These are phyloP conservation scores for Crassisporium funariophilum DNA, from an alignment of 768 basidiomycete genomes.

Conservation along the genomic window DNA sequence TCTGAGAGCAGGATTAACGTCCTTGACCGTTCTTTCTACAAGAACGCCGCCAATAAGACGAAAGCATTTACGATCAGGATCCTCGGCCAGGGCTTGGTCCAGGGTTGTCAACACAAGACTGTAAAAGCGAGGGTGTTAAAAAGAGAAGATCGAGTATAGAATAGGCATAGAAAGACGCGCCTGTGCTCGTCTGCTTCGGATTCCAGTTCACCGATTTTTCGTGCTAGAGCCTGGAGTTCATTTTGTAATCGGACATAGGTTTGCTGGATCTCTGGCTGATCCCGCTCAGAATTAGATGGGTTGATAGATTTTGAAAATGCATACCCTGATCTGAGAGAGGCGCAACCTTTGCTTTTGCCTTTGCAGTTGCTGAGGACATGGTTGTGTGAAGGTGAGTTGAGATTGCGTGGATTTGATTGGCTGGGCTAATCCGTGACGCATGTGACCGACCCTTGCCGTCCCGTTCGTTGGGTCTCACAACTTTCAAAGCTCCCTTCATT, in stretches of 20 bases:
- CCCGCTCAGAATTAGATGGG: slow-evolving; percentile 35
- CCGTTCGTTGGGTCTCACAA: slow-evolving; percentile 31
- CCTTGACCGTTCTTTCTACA: slow-evolving; percentile 93
- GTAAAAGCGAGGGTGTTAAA: slow-evolving; percentile 6
- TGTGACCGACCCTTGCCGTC: slow-evolving; percentile 34
- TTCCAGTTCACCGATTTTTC: slow-evolving; percentile 96
- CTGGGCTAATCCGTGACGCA: slow-evolving; percentile 23
- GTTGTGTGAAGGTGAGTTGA: slow-evolving; percentile 22
- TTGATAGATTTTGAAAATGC: slow-evolving; percentile 18
- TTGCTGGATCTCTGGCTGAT: slow-evolving; percentile 81
- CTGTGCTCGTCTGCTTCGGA: slow-evolving; percentile 94
- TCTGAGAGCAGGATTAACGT: slow-evolving; percentile 87
- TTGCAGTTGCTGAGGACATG: slow-evolving; percentile 54
- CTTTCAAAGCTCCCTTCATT: slow-evolving; percentile 26
- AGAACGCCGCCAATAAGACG: slow-evolving; percentile 94
- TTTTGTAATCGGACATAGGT: slow-evolving; percentile 80
- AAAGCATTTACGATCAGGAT: slow-evolving; percentile 94
- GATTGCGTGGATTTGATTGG: slow-evolving; percentile 50
- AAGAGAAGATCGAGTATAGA: background rate
- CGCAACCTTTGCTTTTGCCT: slow-evolving; percentile 59
- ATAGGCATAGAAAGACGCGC: slow-evolving; percentile 52
- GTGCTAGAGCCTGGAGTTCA: slow-evolving; percentile 88
- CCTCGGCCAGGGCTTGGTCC: slow-evolving; percentile 75
- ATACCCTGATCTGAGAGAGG: slow-evolving; percentile 74
- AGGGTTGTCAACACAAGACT: slow-evolving; percentile 91